phyloP scores from a whole-genome alignment of 768 basidiomycete species.

The Kwoniella dendrophila region DNA sequence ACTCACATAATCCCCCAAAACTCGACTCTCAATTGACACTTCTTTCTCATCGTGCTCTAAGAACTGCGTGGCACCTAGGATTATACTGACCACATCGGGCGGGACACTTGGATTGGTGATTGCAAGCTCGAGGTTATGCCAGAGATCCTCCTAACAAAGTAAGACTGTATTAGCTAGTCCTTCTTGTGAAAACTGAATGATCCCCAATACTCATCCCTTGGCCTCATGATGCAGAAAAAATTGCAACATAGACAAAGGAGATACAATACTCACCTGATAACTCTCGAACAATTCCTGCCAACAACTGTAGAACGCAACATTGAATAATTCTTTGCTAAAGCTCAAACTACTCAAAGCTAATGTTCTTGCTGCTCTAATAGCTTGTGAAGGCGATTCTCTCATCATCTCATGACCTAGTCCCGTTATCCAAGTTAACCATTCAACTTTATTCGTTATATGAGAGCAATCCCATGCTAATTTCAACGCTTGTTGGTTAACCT shows the following conservation, averaged over 20 bases:
- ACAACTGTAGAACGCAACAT: slow-evolving; percentile 96
- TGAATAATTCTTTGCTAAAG: slow-evolving; percentile 91
- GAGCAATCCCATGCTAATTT: slow-evolving; percentile 95
- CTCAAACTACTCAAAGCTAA: slow-evolving; percentile 88
- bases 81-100: slow-evolving; percentile 82
- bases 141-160: slow-evolving; percentile 80
- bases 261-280: slow-evolving; percentile 73
- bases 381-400: slow-evolving; percentile 97
- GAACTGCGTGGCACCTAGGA: slow-evolving; percentile 94
- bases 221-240: too few species aligned
- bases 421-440: slow-evolving; percentile 96
- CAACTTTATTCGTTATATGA: slow-evolving; percentile 67
- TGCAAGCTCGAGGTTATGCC: slow-evolving; percentile 82
- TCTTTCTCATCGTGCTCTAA: slow-evolving; percentile 99
- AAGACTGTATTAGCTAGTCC: slow-evolving; percentile 11
- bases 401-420: slow-evolving; percentile 90
- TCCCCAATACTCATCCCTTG: too few species aligned
- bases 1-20: slow-evolving; percentile 77
- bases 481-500: slow-evolving; percentile 94
- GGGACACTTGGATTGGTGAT: slow-evolving; percentile 74
- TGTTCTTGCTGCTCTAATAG: slow-evolving; percentile 93
- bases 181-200: too few species aligned
- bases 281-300: slow-evolving; percentile 95
- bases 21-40: slow-evolving; percentile 87
- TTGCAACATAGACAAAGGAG: too few species aligned